A percentile compares a stretch with the other conserved stretches of the same genome.
phyloP scores from a whole-genome alignment of 352 stramenopile genomes.

The Pelagophyceae sp. region DNA sequence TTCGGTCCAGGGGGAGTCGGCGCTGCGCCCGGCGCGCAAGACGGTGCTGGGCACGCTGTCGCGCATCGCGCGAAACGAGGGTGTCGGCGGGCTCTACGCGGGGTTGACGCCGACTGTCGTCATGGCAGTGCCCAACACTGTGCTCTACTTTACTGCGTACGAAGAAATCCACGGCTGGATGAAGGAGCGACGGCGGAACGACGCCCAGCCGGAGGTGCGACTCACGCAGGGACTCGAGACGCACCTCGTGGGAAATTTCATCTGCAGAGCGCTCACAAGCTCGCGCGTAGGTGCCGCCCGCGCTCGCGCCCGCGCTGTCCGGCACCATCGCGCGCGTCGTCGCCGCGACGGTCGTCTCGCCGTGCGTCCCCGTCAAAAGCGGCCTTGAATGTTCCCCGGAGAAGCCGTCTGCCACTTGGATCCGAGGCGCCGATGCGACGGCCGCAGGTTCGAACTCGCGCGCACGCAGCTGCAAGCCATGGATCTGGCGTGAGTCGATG shows the following conservation, averaged over 20 bases:
- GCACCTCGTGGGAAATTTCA: no score
- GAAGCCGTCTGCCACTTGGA: no score
- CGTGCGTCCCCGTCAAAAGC: no score
- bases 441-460: conserved; percentile 70
- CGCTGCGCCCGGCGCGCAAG: not conserved
- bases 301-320: conserved; percentile 53
- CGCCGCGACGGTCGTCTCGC: conserved; percentile 54
- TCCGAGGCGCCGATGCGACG: no score
- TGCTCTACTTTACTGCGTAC: conserved; percentile 89
- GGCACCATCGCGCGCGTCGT: conserved; percentile 57
- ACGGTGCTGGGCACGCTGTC: not conserved
- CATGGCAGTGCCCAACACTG: conserved; percentile 82
- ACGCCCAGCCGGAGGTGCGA: no score
- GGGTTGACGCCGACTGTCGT: conserved; percentile 77
- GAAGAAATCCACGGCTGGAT: conserved; percentile 57
- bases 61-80: conserved; percentile 64
- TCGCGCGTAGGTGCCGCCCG: not conserved
- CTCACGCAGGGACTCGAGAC: no score
- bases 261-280: no score
- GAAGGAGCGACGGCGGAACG: conserved; percentile 27
- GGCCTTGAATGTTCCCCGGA: no score
- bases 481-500: conserved; percentile 41
- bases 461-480: conserved; percentile 10
- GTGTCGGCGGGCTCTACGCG: conserved; percentile 62
- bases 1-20: not conserved